Conservation (phyloP, 352 stramenopile genomes). For the Phytophthora hybrid region DNA sequence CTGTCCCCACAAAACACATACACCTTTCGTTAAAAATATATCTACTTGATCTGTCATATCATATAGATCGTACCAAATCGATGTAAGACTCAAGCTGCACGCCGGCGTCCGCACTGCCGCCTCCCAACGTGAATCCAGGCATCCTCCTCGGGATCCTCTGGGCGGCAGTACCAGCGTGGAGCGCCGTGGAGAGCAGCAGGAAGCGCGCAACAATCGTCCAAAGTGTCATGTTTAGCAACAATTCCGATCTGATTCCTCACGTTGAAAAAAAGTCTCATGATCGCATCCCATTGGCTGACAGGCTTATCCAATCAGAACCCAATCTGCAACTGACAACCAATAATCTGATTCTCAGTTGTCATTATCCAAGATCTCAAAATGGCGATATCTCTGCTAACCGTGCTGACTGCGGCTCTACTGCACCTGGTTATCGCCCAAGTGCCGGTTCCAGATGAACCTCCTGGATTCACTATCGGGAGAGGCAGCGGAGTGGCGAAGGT, state of each 20-base stretch:
- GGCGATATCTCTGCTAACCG: conserved; percentile 24
- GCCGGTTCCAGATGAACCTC: conserved; percentile 61
- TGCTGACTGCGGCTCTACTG: conserved; percentile 16
- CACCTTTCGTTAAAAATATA: conserved; percentile 21
- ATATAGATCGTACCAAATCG: conserved; percentile 59
- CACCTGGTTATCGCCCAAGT: conserved; percentile 49
- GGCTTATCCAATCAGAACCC: conserved; percentile 13
- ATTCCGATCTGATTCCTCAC: conserved; percentile 7
- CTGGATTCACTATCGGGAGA: conserved; percentile 71
- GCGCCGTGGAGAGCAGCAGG: conserved; percentile 30
- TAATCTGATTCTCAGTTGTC: conserved; percentile 10
- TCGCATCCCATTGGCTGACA: not conserved
- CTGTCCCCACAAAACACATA: conserved; percentile 34
- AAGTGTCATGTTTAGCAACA: conserved; percentile 9
- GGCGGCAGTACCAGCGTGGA: conserved; percentile 16
- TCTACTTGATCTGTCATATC: not conserved
- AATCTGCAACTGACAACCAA: not conserved
- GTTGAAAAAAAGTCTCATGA: not conserved
- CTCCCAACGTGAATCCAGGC: conserved; percentile 69
- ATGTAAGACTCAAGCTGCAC: conserved; percentile 88
- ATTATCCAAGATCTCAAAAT: conserved; percentile 25
- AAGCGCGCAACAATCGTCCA: conserved; percentile 10
- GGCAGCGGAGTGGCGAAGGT: conserved; percentile 57
- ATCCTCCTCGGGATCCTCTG: conserved; percentile 64
- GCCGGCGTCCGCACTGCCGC: conserved; percentile 57